Conservation (phyloP, 768 basidiomycete genomes). For the Rhizopogon vesiculosus region DNA sequence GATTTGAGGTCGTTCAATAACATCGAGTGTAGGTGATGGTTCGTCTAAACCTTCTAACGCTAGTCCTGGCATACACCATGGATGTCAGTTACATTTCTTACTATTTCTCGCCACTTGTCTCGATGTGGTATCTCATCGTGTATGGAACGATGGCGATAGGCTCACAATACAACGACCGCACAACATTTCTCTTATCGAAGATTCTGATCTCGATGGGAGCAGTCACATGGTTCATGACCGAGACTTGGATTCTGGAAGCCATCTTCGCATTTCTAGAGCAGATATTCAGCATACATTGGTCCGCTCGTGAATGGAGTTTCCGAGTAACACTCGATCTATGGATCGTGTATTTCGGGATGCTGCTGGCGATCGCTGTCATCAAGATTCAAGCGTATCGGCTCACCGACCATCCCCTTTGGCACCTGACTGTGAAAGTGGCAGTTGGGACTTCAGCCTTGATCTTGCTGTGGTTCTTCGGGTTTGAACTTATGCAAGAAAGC, state of each 20-base stretch:
- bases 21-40: slow-evolving; percentile 53
- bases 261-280: slow-evolving; percentile 60
- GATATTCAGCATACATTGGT: slow-evolving; percentile 79
- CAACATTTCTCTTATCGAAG: slow-evolving; percentile 65
- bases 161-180: slow-evolving; percentile 66
- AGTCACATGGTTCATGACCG: slow-evolving; percentile 62
- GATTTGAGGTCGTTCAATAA: slow-evolving; percentile 2
- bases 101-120: slow-evolving; percentile 88
- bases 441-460: slow-evolving; percentile 47
- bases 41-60: slow-evolving; percentile 78
- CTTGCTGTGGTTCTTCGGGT: slow-evolving; percentile 76
- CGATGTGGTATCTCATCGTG: slow-evolving; percentile 86
- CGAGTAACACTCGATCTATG: slow-evolving; percentile 85
- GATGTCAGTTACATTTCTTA: slow-evolving; percentile 89
- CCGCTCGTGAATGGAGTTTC: slow-evolving; percentile 83
- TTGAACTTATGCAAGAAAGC: slow-evolving; percentile 69
- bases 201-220: slow-evolving; percentile 58
- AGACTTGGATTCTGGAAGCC: slow-evolving; percentile 55
- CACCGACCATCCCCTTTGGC: slow-evolving; percentile 69
- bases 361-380: slow-evolving; percentile 65
- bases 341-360: slow-evolving; percentile 86
- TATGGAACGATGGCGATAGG: slow-evolving; percentile 75
- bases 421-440: slow-evolving; percentile 41
- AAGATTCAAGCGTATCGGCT: slow-evolving; percentile 71
- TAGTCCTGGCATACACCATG: slow-evolving; percentile 85